These are phyloP conservation scores for Cydonia oblonga DNA, from an alignment of 331 rosid species.

Conservation along the genomic window DNA sequence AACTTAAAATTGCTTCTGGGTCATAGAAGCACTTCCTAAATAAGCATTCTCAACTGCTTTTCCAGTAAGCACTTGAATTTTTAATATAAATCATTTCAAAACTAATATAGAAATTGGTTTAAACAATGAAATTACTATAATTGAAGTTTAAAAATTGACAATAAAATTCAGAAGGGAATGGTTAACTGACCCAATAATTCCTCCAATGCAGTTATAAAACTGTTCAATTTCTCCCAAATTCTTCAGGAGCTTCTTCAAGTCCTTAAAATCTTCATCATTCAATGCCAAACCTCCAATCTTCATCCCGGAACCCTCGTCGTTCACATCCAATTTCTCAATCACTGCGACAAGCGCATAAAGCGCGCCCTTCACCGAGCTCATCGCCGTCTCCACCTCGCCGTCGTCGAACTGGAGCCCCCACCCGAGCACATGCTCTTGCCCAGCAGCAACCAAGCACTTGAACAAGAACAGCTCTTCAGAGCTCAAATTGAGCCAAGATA, in stretches of 20 bases:
- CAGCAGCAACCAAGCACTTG: conserved; percentile 72
- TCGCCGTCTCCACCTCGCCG: conserved; percentile 21
- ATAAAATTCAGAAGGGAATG: not conserved
- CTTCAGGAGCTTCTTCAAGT: conserved; percentile 51
- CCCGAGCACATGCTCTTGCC: conserved; percentile 68
- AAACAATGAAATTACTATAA: not conserved
- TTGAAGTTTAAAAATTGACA: not conserved
- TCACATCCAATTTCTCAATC: conserved; percentile 55
- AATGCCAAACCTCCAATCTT: conserved; percentile 22
- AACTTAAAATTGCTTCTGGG: not conserved
- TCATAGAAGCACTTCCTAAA: not conserved
- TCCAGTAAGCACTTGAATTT: not conserved
- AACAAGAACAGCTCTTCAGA: conserved; percentile 36
- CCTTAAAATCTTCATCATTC: conserved; percentile 41
- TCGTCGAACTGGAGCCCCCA: conserved; percentile 26
- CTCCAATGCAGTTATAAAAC: conserved; percentile 91
- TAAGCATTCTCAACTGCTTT: not conserved
- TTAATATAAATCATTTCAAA: no score
- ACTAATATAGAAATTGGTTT: not conserved
- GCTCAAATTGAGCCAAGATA: conserved; percentile 24
- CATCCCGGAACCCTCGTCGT: conserved; percentile 24
- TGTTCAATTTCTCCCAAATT: conserved; percentile 55
- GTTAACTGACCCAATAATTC: conserved; percentile 71
- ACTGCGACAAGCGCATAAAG: conserved; percentile 53
- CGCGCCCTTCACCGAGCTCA: conserved; percentile 54